These are phyloP conservation scores for Zygoascus hellenicus DNA, from an alignment of 1,139 yeast genomes.

Conservation along the genomic window DNA sequence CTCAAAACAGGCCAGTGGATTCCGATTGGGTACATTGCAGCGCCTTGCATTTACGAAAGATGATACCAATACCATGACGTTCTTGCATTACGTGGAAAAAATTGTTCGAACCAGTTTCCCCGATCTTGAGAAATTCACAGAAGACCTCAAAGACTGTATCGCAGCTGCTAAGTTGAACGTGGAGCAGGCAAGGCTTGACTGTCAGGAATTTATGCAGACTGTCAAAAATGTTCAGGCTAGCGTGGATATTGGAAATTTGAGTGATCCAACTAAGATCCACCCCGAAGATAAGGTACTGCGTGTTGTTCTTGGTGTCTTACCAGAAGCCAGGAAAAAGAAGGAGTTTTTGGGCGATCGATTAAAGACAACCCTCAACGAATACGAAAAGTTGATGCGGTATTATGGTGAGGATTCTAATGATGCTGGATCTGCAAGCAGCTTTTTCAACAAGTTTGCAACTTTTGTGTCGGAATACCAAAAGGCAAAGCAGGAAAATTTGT, in stretches of 20 bases:
- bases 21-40: slow-evolving; percentile 74
- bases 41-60: slow-evolving; percentile 84
- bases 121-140: slow-evolving; percentile 67
- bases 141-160: slow-evolving; percentile 61
- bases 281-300: slow-evolving; percentile 66
- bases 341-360: slow-evolving; percentile 52
- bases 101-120: slow-evolving; percentile 73
- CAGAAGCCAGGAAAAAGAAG: slow-evolving; percentile 58
- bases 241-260: slow-evolving; percentile 63
- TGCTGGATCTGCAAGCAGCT: slow-evolving; percentile 53
- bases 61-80: slow-evolving; percentile 68
- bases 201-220: slow-evolving; percentile 53
- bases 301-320: slow-evolving; percentile 48
- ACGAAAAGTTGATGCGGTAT: slow-evolving; percentile 59
- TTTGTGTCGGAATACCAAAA: slow-evolving; percentile 71
- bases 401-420: slow-evolving; percentile 80
- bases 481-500: slow-evolving; percentile 69
- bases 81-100: slow-evolving; percentile 82
- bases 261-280: slow-evolving; percentile 61
- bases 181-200: slow-evolving; percentile 70
- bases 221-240: slow-evolving; percentile 53
- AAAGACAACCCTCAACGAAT: slow-evolving; percentile 47
- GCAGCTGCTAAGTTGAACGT: slow-evolving; percentile 63
- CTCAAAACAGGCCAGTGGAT: slow-evolving; percentile 76
- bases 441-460: slow-evolving; percentile 66